These are phyloP conservation scores for Cymbidium sinense DNA, from an alignment of 106 monocot species.

Conservation along the genomic window DNA sequence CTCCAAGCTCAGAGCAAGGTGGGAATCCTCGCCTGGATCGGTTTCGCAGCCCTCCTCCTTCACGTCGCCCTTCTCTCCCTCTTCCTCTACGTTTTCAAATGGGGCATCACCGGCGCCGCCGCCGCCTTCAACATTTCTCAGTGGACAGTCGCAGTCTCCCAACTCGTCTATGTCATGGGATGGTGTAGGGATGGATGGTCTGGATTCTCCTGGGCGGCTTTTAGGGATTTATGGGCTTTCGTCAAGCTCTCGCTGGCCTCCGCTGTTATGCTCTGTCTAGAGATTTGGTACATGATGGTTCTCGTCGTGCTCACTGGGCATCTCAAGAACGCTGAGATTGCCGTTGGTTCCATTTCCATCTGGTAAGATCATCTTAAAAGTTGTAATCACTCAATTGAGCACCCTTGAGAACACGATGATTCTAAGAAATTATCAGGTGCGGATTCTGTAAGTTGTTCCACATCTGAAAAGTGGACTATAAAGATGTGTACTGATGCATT, in stretches of 20 bases:
- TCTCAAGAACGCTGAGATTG: conserved; percentile 35
- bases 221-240: conserved; percentile 25
- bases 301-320: conserved; percentile 44
- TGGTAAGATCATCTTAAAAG: conserved; percentile 16
- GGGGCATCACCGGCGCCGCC: conserved; percentile 24
- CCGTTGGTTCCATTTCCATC: conserved; percentile 45
- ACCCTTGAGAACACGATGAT: too few relatives aligned
- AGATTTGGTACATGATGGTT: conserved; percentile 38
- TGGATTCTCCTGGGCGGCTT: conserved; percentile 31
- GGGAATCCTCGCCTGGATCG: conserved; percentile 11
- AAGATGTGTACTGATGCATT: too few relatives aligned
- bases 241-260: conserved; percentile 32
- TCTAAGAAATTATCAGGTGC: too few relatives aligned
- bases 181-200: conserved; percentile 22
- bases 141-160: conserved; percentile 20
- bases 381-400: too few relatives aligned
- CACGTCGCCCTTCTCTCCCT: conserved; percentile 26
- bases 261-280: conserved; percentile 35
- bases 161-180: conserved; percentile 22
- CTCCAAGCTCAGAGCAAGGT: conserved; percentile 36
- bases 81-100: conserved; percentile 13
- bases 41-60: conserved; percentile 3
- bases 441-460: too few relatives aligned
- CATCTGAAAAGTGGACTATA: too few relatives aligned
- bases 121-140: conserved; percentile 16